phyloP scores from a whole-genome alignment of 1,284 basidiomycete genomes.

The Bjerkandera adusta region DNA sequence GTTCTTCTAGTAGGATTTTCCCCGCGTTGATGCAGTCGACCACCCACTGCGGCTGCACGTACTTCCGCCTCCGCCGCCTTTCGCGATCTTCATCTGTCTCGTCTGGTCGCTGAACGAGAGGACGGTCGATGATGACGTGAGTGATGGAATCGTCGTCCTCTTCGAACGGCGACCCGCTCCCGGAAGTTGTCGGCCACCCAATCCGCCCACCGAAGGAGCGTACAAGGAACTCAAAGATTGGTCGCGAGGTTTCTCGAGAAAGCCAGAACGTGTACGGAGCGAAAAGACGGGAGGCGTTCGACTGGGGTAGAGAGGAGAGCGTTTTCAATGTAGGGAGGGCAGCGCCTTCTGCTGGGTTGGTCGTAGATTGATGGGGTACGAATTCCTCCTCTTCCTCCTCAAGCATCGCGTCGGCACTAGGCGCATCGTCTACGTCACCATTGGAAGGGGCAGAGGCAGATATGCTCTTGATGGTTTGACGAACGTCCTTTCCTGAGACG shows the following conservation, averaged over 20 bases:
- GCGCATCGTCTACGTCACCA: slow-evolving; percentile 39
- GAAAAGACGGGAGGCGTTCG: slow-evolving; percentile 67
- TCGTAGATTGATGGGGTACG: slow-evolving; percentile 61
- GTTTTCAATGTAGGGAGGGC: slow-evolving; percentile 80
- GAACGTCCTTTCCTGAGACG: slow-evolving; percentile 67
- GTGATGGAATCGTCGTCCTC: slow-evolving; percentile 84
- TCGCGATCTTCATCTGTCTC: slow-evolving; percentile 63
- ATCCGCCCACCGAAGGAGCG: slow-evolving; percentile 89
- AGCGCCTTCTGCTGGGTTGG: slow-evolving; percentile 48
- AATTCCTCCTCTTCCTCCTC: slow-evolving; percentile 68
- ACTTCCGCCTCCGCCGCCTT: slow-evolving; percentile 71
- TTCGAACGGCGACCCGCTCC: slow-evolving; percentile 78
- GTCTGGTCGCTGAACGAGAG: slow-evolving; percentile 47
- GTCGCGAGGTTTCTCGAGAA: slow-evolving; percentile 90
- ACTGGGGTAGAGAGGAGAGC: slow-evolving; percentile 56
- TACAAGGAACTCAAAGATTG: slow-evolving; percentile 94
- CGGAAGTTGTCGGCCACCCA: slow-evolving; percentile 87
- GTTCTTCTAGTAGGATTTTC: slow-evolving; percentile 82
- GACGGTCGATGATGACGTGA: slow-evolving; percentile 95
- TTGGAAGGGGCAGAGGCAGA: slow-evolving; percentile 29
- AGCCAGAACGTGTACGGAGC: slow-evolving; percentile 91
- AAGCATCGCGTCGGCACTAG: slow-evolving; percentile 28
- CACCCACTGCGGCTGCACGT: slow-evolving; percentile 98
- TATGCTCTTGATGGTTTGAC: slow-evolving; percentile 72
- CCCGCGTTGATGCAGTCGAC: slow-evolving; percentile 93